Evolutionary conservation across 1,284 basidiomycete species (phyloP), one percentile per base, ranked within the genome.

Genomic region (Trichosporon sp.): DNA sequence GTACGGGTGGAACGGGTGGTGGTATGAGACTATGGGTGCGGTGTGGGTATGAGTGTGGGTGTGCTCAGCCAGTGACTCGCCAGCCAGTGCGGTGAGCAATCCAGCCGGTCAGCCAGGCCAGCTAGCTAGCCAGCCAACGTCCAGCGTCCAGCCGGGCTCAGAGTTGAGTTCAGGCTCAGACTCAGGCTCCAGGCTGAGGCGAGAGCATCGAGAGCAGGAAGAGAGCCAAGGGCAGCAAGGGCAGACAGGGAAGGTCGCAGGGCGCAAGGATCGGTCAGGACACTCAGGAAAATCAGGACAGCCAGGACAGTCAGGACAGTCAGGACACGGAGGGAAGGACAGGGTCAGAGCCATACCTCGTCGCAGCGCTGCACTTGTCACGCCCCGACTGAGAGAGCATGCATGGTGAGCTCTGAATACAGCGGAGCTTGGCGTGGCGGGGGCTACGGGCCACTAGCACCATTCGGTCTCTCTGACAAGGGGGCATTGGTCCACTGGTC

Each of bases 111-210:
- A 26, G 43, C 48, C 48, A 51, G 48, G 10, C 10, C 16, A 4
- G 48, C 4, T 16, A 51, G 48, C 48, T 7, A 46, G 43, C 12
- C 43, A 46, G 43, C 43, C 43, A 46, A 12, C 43, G 26, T 11
- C 11, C 21, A 21, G 21, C 26, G 26, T 2, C 21, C 54, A 59
- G 54, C 2, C 21, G 31, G 54, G n/a, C 5, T 21, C 26, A 11
- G 14, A 31, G 56, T 32, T 61, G 11, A 32, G 56, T 61, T 61
- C 56, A 61, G 56, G 56, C 56, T 61, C 56, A 61, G 56, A 32
- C 56, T 61, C 56, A 35, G 56, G 56, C 56, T 32, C 56, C n/a
- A 35, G 10, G 56, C 56, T 61, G 32, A 61, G 56, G 56, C 19
- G 56, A 61, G 31, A 26, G 56, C 6, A 35, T 38, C 5, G 37